Evolutionary conservation across 805 yeast genomes (phyloP), one percentile per base, ranked within the genome.

Genomic region (Yamadazyma paraphyllophila): DNA sequence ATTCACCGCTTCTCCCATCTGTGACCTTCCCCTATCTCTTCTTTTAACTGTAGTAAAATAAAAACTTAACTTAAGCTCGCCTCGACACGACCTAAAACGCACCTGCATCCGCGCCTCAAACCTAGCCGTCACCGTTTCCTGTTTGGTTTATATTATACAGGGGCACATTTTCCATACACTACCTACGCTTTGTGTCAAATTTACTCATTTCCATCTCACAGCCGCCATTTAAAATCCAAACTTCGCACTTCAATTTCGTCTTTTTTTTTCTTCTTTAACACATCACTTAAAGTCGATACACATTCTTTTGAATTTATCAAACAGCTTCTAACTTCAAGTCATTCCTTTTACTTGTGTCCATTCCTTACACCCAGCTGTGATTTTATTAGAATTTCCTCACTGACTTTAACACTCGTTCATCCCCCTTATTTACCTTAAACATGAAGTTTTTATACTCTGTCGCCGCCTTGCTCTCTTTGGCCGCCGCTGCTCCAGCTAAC

Each of bases 401-500:
- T 37, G 13, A 15, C 24, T 30, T 30, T 27, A 15, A 13, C 17
- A 11, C 16, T 29, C 31, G 40, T 13, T 36, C 40, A 17, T 8
- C 13, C 20, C 35, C 12, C 25, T 35, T n/a, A 49, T 27, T 38
- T 20, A n/a, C n/a, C n/a, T 20, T 3, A 20, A 20, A 20, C 24
- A 66, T 67, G 72, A 65, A 60, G 55, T 54, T 59, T 40, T 59
- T 45, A 36, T 40, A 33, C 20, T 27, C 65, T 15, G 42, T 57
- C 34, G 44, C 62, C 42, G 51, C 60, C 49, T 46, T 63, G 34
- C 53, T 63, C 37, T 53, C 68, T 31, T 41, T 61, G 36, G 62
- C 65, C 41, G 35, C 55, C 29, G 67, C 71, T 46, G 67, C 67
- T 51, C 71, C 71, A 33, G 58, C 65, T 46, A 61, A 62, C 48